Conservation (phyloP, 2,329 filamentous ascomycete species). For the Chaetomium olivaceum region DNA sequence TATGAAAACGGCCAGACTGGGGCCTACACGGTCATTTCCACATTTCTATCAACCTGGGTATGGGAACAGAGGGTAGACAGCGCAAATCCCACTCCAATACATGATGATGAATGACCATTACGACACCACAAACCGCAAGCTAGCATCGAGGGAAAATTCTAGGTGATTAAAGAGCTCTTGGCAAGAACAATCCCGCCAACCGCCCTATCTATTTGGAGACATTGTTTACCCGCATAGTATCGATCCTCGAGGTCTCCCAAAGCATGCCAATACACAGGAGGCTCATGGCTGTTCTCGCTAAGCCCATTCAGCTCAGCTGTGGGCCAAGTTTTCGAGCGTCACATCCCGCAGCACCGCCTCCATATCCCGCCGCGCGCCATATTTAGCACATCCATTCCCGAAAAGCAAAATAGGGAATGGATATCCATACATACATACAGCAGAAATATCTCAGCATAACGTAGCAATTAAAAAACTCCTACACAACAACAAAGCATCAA, state of each 20-base stretch:
- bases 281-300: neutral
- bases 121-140: neutral
- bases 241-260: neutral
- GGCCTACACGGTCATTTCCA: neutral
- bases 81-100: constrained; percentile 11
- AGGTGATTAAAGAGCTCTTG: neutral
- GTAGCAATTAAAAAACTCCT: neutral
- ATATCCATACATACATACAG: neutral
- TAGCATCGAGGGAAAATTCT: neutral
- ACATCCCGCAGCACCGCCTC: neutral
- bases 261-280: neutral
- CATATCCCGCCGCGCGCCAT: constrained; percentile 9
- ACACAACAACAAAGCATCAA: neutral
- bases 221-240: neutral
- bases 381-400: constrained; percentile 10
- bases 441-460: neutral
- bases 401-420: neutral
- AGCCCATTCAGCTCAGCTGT: neutral
- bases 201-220: neutral
- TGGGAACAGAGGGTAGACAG: neutral
- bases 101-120: neutral
- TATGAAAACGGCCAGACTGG: neutral
- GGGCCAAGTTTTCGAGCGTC: neutral
- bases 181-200: neutral
- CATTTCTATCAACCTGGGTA: neutral